Conservation (phyloP, 108 stramenopile genomes). For the Cyclostephanos invisitatus region DNA sequence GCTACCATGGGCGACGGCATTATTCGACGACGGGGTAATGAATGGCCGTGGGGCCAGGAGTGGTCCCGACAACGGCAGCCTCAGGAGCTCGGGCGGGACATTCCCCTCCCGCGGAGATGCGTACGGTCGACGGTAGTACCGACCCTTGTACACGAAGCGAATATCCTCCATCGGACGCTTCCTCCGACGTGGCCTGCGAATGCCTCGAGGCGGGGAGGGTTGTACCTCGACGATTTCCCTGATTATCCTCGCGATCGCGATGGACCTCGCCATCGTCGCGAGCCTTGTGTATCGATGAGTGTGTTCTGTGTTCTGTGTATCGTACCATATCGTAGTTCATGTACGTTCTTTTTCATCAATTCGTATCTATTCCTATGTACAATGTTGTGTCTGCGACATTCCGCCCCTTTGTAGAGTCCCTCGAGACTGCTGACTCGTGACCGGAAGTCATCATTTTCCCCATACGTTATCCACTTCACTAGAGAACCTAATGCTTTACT, state of each 20-base stretch:
- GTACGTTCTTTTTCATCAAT: too few species aligned
- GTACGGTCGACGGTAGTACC: slow-evolving; percentile 40
- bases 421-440: too few species aligned
- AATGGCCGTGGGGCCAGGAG: slow-evolving; percentile 26
- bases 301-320: too few species aligned
- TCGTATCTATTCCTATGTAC: too few species aligned
- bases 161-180: slow-evolving; percentile 12
- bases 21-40: slow-evolving; percentile 12
- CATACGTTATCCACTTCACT: too few species aligned
- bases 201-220: slow-evolving; percentile 17
- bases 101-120: slow-evolving; percentile 16
- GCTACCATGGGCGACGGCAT: too few species aligned
- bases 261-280: not conserved
- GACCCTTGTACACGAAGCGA: slow-evolving; percentile 44
- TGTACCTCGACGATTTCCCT: slow-evolving; percentile 10
- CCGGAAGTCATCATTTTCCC: too few species aligned
- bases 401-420: too few species aligned
- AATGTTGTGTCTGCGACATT: too few species aligned
- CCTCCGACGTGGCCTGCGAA: slow-evolving; percentile 25
- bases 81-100: slow-evolving; percentile 27
- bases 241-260: slow-evolving; percentile 8
- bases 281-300: too few species aligned
- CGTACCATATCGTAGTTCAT: too few species aligned
- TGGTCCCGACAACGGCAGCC: slow-evolving; percentile 36
- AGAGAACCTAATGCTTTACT: too few species aligned